Percentiles rank a stretch among this genome's conserved stretches.
These are phyloP conservation scores for Vinca minor DNA, from an alignment of 257 asterid species.

Conservation along the genomic window DNA sequence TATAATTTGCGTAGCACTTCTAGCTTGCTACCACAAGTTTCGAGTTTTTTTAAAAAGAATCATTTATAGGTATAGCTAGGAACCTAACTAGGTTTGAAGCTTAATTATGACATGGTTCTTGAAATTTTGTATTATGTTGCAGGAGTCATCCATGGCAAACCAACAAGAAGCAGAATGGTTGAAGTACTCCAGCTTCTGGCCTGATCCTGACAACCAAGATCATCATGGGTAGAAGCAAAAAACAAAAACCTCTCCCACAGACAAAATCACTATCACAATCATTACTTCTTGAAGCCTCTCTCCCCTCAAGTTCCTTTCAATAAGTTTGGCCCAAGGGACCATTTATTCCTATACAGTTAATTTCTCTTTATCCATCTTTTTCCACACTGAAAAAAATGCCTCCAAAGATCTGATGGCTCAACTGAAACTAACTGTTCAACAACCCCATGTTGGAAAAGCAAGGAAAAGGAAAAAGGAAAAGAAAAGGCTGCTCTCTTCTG, in stretches of 20 bases:
- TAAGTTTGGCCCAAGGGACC: slow-evolving; percentile 29
- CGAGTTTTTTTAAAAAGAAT: too few relatives aligned
- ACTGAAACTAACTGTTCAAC: slow-evolving; percentile 40
- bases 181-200: slow-evolving; percentile 93
- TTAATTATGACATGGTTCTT: too few relatives aligned
- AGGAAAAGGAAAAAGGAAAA: slow-evolving; percentile 20
- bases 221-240: slow-evolving; percentile 72
- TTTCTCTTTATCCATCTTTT: too few relatives aligned
- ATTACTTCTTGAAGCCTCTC: too few relatives aligned
- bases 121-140: too few relatives aligned
- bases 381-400: slow-evolving; percentile 16
- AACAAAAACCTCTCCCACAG: slow-evolving; percentile 16
- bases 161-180: slow-evolving; percentile 92
- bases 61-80: too few relatives aligned
- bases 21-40: too few relatives aligned
- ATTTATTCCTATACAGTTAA: slow-evolving; percentile 2
- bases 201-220: slow-evolving; percentile 87
- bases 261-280: slow-evolving; percentile 27
- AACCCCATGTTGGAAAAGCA: slow-evolving; percentile 48
- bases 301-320: slow-evolving; percentile 28
- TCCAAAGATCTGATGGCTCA: slow-evolving; percentile 19
- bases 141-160: slow-evolving; percentile 66
- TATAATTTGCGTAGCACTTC: too few relatives aligned
- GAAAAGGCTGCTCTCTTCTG: slow-evolving; percentile 53
- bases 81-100: too few relatives aligned